phyloP scores from a whole-genome alignment of 305 asterid species.

The Fraxinus albicans region DNA sequence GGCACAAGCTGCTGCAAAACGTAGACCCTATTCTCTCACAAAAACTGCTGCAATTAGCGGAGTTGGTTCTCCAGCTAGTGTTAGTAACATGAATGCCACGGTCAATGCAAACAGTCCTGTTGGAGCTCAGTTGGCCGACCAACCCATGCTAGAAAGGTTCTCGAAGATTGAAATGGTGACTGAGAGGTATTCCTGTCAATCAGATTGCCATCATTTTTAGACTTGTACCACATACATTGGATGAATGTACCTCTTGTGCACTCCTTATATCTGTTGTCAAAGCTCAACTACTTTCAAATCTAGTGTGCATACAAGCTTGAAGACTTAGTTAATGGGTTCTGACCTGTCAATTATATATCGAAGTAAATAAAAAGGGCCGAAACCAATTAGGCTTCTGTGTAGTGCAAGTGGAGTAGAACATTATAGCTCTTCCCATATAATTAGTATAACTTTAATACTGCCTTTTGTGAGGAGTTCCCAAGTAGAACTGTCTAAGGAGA shows the following conservation, averaged over 20 bases:
- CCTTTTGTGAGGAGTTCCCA: not conserved
- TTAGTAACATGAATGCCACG: slow-evolving; percentile 63
- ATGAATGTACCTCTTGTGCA: not conserved
- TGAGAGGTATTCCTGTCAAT: slow-evolving; percentile 54
- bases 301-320: slow-evolving; percentile 7
- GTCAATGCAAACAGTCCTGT: slow-evolving; percentile 79
- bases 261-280: not conserved
- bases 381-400: not conserved
- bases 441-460: not conserved
- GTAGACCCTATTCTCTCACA: slow-evolving; percentile 80
- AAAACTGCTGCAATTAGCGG: slow-evolving; percentile 71
- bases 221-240: not conserved
- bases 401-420: not conserved
- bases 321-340: not conserved
- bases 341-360: not conserved
- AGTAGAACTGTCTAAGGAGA: slow-evolving; percentile 12
- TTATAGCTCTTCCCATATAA: not conserved
- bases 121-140: slow-evolving; percentile 68
- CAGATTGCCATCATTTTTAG: slow-evolving; percentile 5
- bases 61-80: slow-evolving; percentile 95
- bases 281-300: not conserved
- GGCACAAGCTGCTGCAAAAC: slow-evolving; percentile 71
- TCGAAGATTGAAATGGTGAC: slow-evolving; percentile 74
- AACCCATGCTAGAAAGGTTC: slow-evolving; percentile 68
- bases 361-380: not conserved